These are phyloP conservation scores for Kluyveromyces nonfermentans DNA, from an alignment of 805 yeast genomes.

Conservation along the genomic window DNA sequence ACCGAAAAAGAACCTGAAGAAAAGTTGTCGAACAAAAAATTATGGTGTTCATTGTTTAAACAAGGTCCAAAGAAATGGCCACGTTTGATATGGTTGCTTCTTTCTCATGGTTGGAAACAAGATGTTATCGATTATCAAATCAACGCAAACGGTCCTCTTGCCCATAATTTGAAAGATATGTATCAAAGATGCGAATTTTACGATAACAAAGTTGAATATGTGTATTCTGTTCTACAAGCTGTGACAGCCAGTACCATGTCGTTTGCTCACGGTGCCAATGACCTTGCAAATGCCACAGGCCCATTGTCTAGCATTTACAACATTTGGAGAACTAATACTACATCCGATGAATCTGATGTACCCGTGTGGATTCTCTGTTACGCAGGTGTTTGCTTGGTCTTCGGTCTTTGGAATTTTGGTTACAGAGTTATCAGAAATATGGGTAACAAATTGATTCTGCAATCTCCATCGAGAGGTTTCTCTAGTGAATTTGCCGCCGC, in stretches of 20 bases:
- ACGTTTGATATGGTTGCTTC: constrained; percentile 36
- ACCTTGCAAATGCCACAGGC: constrained; percentile 70
- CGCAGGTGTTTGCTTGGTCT: constrained; percentile 55
- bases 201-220: constrained; percentile 60
- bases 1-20: constrained; percentile 10
- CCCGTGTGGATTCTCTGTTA: constrained; percentile 66
- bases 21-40: constrained; percentile 30
- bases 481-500: constrained; percentile 74
- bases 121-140: constrained; percentile 50
- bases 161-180: constrained; percentile 40
- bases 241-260: constrained; percentile 73
- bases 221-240: constrained; percentile 60
- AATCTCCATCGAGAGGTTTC: constrained; percentile 73
- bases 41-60: constrained; percentile 32
- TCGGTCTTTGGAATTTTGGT: constrained; percentile 66
- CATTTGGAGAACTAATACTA: constrained; percentile 47
- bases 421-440: constrained; percentile 59
- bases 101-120: constrained; percentile 52
- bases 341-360: constrained; percentile 40
- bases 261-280: constrained; percentile 76
- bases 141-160: constrained; percentile 30
- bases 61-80: constrained; percentile 49
- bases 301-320: constrained; percentile 59
- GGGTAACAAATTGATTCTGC: constrained; percentile 66
- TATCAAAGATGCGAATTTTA: constrained; percentile 54